Base-by-base conservation (phyloP, 164 flowering plant genomes). In the Stephania japonica region DNA sequence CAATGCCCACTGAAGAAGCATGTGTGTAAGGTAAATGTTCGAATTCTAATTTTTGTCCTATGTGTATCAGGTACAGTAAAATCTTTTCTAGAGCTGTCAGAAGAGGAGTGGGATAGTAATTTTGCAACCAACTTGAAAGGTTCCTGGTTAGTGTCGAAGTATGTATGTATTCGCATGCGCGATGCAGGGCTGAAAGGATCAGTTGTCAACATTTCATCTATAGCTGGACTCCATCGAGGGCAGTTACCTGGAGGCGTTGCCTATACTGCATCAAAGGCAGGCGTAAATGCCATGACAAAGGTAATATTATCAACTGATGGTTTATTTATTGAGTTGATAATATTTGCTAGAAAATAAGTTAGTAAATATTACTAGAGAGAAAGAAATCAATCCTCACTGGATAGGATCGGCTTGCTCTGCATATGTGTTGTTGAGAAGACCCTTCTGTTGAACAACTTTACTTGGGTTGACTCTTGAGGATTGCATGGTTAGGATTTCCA, bases 141-240 rank as follows among this genome's bases (percentile, higher is more conserved):
- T 59, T n/a, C 88, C 2, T 91, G 92, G 93, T 74, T 91, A 78
- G 92, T 90, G 26, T 78, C 92, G 19, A 91, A 89, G 74, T 79
- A 77, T 68, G 86, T 90, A 0, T 80, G 92, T 70, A 73, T 19
- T 11, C 83, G 69, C 6, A 91, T 93, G 93, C 85, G 88, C 11
- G 87, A 88, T 66, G 74, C 86, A 0, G 75, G 81, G 0, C 72
- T 11, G 8, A 86, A 81, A 65, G 98, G 98, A 63, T 90, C 98
- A 1, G 53, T 93, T 38, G 83, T 91, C 77, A 93, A 90, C 41
- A 86, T 93, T 64, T 85, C 92, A 24, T 91, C 97, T 13, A 87
- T 85, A 70, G 80, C 87, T 27, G 97, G 90, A 65, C 84, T 89
- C 42, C 19, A 82, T 65, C 86, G 95, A 13, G 97, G 90, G 6